These are phyloP conservation scores for Albophoma yamanashiensis DNA, from an alignment of 2,329 filamentous ascomycete species.

Conservation along the genomic window DNA sequence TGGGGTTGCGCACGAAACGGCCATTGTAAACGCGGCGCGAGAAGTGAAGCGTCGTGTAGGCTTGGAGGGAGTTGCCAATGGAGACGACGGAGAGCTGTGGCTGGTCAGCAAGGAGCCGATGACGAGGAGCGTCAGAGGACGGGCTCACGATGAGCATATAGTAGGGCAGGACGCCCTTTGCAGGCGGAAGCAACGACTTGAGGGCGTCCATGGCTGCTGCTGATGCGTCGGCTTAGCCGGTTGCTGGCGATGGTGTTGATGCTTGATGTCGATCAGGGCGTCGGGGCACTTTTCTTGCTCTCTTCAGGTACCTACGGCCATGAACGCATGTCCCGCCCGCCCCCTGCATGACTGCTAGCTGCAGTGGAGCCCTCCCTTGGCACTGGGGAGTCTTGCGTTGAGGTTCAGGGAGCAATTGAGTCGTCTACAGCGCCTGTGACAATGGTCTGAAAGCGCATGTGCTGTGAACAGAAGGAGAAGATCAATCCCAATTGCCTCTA, in stretches of 20 bases:
- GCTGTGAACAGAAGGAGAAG: background rate
- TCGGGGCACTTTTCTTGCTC: background rate
- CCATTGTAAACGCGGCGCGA: slow-evolving; percentile 81
- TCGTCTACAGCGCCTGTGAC: background rate
- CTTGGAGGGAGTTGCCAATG: slow-evolving; percentile 75
- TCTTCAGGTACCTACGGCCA: background rate
- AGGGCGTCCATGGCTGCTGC: slow-evolving; percentile 31
- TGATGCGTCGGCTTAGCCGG: background rate
- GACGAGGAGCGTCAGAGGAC: background rate
- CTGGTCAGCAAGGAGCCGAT: background rate
- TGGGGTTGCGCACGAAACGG: slow-evolving; percentile 41
- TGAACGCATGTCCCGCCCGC: background rate
- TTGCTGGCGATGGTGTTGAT: background rate
- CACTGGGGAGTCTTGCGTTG: background rate
- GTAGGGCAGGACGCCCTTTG: slow-evolving; percentile 45
- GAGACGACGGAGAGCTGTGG: slow-evolving; percentile 70
- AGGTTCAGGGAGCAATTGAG: background rate
- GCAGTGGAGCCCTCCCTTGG: background rate
- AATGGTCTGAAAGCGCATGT: background rate
- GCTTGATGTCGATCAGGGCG: background rate
- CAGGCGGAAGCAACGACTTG: slow-evolving; percentile 32
- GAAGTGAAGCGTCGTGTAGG: slow-evolving; percentile 69
- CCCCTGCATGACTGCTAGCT: background rate
- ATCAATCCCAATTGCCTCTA: too few species aligned
- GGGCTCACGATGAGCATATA: slow-evolving; percentile 43